Percentiles rank a stretch among this genome's conserved stretches.
These are phyloP conservation scores for Puccinia hordei DNA, from an alignment of 1,284 basidiomycete species.

Conservation along the genomic window DNA sequence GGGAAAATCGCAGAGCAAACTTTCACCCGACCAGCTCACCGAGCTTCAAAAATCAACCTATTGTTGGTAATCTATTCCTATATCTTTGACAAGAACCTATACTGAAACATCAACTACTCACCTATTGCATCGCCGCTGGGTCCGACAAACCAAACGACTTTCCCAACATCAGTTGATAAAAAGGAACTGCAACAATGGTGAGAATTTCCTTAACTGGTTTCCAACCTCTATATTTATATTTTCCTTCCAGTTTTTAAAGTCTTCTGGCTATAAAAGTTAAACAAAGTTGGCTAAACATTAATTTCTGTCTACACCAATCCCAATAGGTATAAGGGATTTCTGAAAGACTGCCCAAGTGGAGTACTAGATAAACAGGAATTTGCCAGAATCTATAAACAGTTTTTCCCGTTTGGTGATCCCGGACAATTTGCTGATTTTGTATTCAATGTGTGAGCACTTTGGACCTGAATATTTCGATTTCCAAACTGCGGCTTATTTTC, in stretches of 20 bases:
- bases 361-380: slow-evolving; percentile 96
- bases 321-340: slow-evolving; percentile 93
- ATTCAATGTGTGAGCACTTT: slow-evolving; percentile 68
- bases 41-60: slow-evolving; percentile 98
- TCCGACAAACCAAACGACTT: slow-evolving; percentile 37
- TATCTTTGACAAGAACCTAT: background rate
- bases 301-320: background rate
- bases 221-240: background rate
- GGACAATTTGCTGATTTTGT: slow-evolving; percentile 97
- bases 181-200: slow-evolving; percentile 99
- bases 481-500: slow-evolving; percentile 67
- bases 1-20: slow-evolving; percentile 97
- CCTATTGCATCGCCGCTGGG: background rate
- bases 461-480: slow-evolving; percentile 57
- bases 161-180: slow-evolving; percentile 80
- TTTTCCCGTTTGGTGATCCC: slow-evolving; percentile 87
- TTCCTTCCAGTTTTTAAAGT: background rate
- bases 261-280: slow-evolving; percentile 21
- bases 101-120: background rate
- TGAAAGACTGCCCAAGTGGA: slow-evolving; percentile 97
- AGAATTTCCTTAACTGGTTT: background rate
- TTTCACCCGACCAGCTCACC: slow-evolving; percentile 88
- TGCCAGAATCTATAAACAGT: slow-evolving; percentile 94
- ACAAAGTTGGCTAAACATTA: slow-evolving; percentile 27
- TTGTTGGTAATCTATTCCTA: slow-evolving; percentile 66